phyloP scores from a whole-genome alignment of 768 basidiomycete genomes.

The Pleurotus pulmonarius region DNA sequence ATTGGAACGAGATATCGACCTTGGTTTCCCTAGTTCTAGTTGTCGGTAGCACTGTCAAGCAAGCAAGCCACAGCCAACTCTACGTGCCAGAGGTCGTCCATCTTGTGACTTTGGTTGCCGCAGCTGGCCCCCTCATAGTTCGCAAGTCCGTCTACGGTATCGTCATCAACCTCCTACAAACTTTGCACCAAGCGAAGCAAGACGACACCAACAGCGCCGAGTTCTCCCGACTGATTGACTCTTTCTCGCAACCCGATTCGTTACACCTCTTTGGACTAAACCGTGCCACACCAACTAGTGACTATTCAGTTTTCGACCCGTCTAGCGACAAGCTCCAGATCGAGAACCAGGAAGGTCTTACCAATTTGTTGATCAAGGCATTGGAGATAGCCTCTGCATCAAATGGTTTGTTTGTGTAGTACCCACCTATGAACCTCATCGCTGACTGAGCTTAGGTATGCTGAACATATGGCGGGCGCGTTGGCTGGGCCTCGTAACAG shows the following conservation, averaged over 20 bases:
- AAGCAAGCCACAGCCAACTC: constrained; percentile 64
- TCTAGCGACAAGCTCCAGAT: constrained; percentile 52
- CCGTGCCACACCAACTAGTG: constrained; percentile 61
- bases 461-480: constrained; percentile 89
- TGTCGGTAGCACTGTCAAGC: constrained; percentile 63
- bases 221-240: constrained; percentile 59
- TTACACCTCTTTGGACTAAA: constrained; percentile 72
- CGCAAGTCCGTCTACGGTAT: constrained; percentile 82
- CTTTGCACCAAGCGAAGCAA: constrained; percentile 56
- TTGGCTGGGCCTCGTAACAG: constrained; percentile 88
- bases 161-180: constrained; percentile 78
- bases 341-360: constrained; percentile 64
- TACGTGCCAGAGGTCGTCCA: constrained; percentile 84
- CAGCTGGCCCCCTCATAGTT: constrained; percentile 67
- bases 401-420: constrained; percentile 46
- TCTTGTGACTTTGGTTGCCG: constrained; percentile 72
- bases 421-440: background rate
- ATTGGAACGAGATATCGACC: constrained; percentile 81
- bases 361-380: constrained; percentile 57
- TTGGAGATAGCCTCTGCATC: constrained; percentile 65
- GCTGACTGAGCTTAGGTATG: constrained; percentile 42
- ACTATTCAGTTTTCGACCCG: constrained; percentile 59
- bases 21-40: constrained; percentile 73
- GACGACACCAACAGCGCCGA: constrained; percentile 56
- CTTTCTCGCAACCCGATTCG: constrained; percentile 51